Evolutionary conservation across 2,329 filamentous ascomycete genomes (phyloP).

Genomic region (Emericellopsis atlantica): DNA sequence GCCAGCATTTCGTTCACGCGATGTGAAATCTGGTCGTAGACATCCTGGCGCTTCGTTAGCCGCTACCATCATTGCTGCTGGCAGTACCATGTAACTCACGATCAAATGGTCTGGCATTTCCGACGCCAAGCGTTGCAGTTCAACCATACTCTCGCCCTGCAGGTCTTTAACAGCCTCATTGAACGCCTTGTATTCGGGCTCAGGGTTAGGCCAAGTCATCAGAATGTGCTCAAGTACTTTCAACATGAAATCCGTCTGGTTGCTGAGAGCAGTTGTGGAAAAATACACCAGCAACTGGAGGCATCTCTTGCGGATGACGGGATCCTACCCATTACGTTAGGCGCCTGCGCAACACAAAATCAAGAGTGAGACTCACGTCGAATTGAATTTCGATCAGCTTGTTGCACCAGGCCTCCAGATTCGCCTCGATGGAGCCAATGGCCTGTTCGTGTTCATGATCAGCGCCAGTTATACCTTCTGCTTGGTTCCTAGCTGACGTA

Average conservation of each 20-base stretch:
- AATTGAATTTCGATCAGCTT: slow-evolving; percentile 58
- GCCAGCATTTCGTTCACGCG: slow-evolving; percentile 72
- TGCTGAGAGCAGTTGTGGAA: slow-evolving; percentile 67
- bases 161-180: slow-evolving; percentile 85
- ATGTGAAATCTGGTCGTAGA: slow-evolving; percentile 76
- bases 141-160: slow-evolving; percentile 71
- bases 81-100: slow-evolving; percentile 25
- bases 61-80: not conserved
- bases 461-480: no score
- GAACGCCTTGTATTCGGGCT: slow-evolving; percentile 59
- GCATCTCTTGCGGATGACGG: slow-evolving; percentile 68
- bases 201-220: slow-evolving; percentile 63
- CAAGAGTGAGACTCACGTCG: slow-evolving; percentile 30
- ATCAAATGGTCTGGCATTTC: slow-evolving; percentile 87
- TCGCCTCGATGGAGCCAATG: slow-evolving; percentile 42
- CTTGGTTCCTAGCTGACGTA: not conserved
- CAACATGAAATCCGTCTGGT: slow-evolving; percentile 69
- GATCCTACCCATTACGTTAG: slow-evolving; percentile 39
- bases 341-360: no score
- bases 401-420: slow-evolving; percentile 60
- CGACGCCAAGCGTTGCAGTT: slow-evolving; percentile 77
- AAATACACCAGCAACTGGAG: slow-evolving; percentile 76
- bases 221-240: slow-evolving; percentile 87
- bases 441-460: not conserved
- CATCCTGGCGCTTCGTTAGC: slow-evolving; percentile 35